phyloP scores from a whole-genome alignment of 768 basidiomycete species.

The Boletus fagicola region DNA sequence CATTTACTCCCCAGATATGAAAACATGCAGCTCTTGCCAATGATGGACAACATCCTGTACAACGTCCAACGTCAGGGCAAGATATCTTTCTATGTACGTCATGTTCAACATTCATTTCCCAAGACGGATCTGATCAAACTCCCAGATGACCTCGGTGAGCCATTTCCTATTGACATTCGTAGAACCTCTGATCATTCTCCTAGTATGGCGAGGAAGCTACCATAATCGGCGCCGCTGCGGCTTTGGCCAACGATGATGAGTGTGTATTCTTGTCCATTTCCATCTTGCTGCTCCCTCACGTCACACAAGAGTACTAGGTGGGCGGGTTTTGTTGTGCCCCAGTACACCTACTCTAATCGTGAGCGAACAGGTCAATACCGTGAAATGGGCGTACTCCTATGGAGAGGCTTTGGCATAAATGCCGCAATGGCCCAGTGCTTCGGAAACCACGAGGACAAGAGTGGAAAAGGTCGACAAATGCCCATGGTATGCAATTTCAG shows the following conservation, averaged over 20 bases:
- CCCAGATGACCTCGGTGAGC: constrained; percentile 80
- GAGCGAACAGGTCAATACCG: constrained; percentile 75
- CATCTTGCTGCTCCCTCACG: constrained; percentile 8
- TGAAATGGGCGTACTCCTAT: constrained; percentile 87
- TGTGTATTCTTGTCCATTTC: constrained; percentile 38
- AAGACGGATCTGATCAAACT: constrained; percentile 5
- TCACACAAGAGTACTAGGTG: constrained; percentile 65
- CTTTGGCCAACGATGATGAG: constrained; percentile 81
- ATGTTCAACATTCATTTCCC: background rate
- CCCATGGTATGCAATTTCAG: constrained; percentile 61
- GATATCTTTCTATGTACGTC: constrained; percentile 82
- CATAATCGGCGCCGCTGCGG: constrained; percentile 86
- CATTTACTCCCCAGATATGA: constrained; percentile 51
- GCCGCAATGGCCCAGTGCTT: constrained; percentile 91
- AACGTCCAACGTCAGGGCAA: constrained; percentile 94
- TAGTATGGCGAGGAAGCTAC: constrained; percentile 92
- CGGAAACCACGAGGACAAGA: constrained; percentile 76
- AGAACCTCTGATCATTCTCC: constrained; percentile 5
- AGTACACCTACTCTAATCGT: background rate
- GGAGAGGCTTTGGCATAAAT: constrained; percentile 80
- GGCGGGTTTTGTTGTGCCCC: constrained; percentile 8
- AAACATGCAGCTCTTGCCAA: constrained; percentile 76
- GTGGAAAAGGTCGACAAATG: constrained; percentile 90
- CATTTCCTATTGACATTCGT: background rate
- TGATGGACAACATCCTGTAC: constrained; percentile 84